Conservation (phyloP, 305 asterid species). For the Solanum hybrid region DNA sequence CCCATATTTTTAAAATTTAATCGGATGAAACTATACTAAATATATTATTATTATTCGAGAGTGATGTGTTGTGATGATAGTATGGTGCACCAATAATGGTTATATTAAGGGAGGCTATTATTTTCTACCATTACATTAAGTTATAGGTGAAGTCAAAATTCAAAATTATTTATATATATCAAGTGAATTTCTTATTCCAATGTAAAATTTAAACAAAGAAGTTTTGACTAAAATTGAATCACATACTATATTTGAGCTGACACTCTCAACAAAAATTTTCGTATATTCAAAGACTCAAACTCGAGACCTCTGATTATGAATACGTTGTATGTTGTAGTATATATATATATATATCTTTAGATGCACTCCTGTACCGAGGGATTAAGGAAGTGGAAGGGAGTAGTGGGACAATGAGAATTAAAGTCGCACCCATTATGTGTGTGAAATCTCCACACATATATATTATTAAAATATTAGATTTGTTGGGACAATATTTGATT, state of each 20-base stretch:
- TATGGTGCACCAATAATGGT: not conserved
- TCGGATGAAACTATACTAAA: not conserved
- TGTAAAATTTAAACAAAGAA: not conserved
- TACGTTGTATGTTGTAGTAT: no score
- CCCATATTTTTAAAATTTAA: not conserved
- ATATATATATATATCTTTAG: not conserved
- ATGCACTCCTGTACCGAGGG: not conserved
- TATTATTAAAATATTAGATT: not conserved
- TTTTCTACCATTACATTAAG: not conserved
- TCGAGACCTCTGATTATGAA: not conserved
- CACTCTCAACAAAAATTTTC: accelerated
- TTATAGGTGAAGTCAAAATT: no score
- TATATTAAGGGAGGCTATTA: not conserved
- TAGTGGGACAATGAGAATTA: not conserved
- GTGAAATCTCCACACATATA: not conserved
- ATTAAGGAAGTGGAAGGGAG: not conserved
- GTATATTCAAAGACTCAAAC: not conserved
- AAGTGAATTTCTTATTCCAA: not conserved
- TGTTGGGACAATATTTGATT: not conserved
- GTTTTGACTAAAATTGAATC: not conserved
- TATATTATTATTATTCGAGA: not conserved
- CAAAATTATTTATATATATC: no score
- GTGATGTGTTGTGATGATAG: not conserved
- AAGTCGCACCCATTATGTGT: not conserved
- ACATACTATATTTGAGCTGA: not conserved